A percentile compares a stretch with the other conserved stretches of the same genome.
phyloP scores from a whole-genome alignment of 2,329 filamentous ascomycete genomes.

The Aspergillus brasiliensis region DNA sequence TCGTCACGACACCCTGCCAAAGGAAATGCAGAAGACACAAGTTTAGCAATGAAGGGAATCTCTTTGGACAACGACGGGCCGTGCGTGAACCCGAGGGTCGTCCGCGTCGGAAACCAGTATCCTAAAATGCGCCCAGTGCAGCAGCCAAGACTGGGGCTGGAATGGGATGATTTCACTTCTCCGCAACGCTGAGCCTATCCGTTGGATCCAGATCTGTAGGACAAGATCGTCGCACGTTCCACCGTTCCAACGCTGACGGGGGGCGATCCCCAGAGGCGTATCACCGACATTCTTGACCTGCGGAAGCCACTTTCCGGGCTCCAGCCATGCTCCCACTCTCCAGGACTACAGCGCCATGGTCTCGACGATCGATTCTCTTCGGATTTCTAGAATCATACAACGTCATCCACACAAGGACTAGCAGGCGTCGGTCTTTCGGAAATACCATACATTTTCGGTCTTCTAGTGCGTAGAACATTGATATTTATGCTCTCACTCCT shows the following conservation, averaged over 20 bases:
- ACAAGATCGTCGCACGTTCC: constrained; percentile 9
- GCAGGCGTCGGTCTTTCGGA: constrained; percentile 1
- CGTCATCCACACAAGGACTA: not conserved
- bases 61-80: not conserved
- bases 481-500: constrained; percentile 11
- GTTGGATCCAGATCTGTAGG: constrained; percentile 12
- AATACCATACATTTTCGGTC: not conserved
- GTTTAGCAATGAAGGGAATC: not conserved
- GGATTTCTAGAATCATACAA: constrained; percentile 7
- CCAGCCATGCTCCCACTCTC: not conserved
- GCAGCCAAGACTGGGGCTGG: constrained; percentile 4
- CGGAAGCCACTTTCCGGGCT: constrained; percentile 38
- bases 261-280: constrained; percentile 8
- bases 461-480: not conserved
- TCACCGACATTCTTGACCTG: constrained; percentile 8
- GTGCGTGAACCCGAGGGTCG: constrained; percentile 3
- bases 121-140: constrained; percentile 11
- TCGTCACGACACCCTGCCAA: not conserved
- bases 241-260: constrained; percentile 11
- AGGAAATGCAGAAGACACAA: not conserved
- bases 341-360: not conserved
- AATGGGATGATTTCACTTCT: constrained; percentile 14
- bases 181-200: constrained; percentile 9
- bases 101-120: constrained; percentile 30
- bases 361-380: constrained; percentile 2